phyloP scores from a whole-genome alignment of 305 asterid genomes.

The Fraxinus angustifolia region DNA sequence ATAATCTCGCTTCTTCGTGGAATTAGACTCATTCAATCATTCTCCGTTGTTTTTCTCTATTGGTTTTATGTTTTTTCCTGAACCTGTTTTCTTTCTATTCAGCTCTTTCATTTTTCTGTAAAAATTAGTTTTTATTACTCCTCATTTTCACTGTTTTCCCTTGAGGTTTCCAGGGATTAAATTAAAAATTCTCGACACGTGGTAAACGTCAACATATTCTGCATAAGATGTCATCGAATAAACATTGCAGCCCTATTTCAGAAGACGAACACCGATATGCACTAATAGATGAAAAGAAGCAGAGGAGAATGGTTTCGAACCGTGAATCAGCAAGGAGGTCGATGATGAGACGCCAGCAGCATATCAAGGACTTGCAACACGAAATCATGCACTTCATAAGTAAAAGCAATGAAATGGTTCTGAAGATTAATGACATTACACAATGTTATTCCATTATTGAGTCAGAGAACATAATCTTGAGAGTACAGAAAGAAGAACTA shows the following conservation, averaged over 20 bases:
- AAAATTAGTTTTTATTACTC: not conserved
- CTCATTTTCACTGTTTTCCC: not conserved
- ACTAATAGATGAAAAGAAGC: slow-evolving; percentile 45
- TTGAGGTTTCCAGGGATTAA: not conserved
- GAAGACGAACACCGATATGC: slow-evolving; percentile 22
- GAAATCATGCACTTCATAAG: slow-evolving; percentile 25
- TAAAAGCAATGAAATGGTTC: slow-evolving; percentile 21
- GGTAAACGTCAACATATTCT: not conserved
- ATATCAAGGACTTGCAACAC: slow-evolving; percentile 47
- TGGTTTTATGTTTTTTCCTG: slow-evolving; percentile 55
- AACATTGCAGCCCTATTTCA: slow-evolving; percentile 27
- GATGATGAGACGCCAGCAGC: slow-evolving; percentile 52
- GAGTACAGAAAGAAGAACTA: not conserved
- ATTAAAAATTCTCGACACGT: not conserved
- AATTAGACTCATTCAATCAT: slow-evolving; percentile 46
- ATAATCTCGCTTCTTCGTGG: slow-evolving; percentile 24
- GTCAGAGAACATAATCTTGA: not conserved
- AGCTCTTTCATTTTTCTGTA: not conserved
- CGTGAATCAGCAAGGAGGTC: slow-evolving; percentile 56
- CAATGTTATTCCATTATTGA: not conserved
- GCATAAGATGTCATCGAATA: slow-evolving; percentile 35
- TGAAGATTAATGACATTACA: slow-evolving; percentile 26
- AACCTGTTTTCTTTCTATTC: not conserved
- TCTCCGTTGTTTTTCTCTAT: slow-evolving; percentile 48
- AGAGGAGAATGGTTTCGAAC: slow-evolving; percentile 57